These are phyloP conservation scores for Diaporthe sp. DNA, from an alignment of 2,329 filamentous ascomycete genomes.

Conservation along the genomic window DNA sequence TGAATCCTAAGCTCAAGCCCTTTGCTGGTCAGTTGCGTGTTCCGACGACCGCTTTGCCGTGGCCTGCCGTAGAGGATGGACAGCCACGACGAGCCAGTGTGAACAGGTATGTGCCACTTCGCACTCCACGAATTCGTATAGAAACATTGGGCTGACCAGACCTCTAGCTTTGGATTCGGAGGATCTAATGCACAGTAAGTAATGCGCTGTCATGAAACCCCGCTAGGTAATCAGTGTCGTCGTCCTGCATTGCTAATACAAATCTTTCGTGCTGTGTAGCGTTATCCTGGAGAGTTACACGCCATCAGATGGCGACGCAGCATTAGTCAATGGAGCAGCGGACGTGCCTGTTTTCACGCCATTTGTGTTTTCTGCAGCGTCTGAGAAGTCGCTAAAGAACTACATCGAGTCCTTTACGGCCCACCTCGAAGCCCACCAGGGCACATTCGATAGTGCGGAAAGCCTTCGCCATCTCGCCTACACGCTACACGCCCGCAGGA, in stretches of 20 bases:
- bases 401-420: not conserved
- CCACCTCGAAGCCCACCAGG: not conserved
- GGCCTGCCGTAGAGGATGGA: slow-evolving; percentile 39
- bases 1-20: slow-evolving; percentile 51
- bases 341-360: not conserved
- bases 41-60: slow-evolving; percentile 43
- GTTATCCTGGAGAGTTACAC: not conserved
- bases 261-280: not conserved
- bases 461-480: not conserved
- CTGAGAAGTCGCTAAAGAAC: not conserved
- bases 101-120: slow-evolving; percentile 43
- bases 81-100: slow-evolving; percentile 48
- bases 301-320: not conserved
- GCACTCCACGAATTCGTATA: not conserved
- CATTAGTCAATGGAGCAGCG: not conserved
- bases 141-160: not conserved
- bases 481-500: not conserved
- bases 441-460: not conserved
- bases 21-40: slow-evolving; percentile 46
- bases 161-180: slow-evolving; percentile 47
- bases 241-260: not conserved
- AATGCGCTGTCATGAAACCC: slow-evolving; percentile 22
- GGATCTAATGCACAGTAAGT: slow-evolving; percentile 53
- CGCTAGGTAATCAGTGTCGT: too few relatives aligned
- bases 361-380: slow-evolving; percentile 1